Evolutionary conservation across 139 green algal species (phyloP), one percentile per base, ranked within the genome.

Genomic region (Prasinococcaceae sp.): DNA sequence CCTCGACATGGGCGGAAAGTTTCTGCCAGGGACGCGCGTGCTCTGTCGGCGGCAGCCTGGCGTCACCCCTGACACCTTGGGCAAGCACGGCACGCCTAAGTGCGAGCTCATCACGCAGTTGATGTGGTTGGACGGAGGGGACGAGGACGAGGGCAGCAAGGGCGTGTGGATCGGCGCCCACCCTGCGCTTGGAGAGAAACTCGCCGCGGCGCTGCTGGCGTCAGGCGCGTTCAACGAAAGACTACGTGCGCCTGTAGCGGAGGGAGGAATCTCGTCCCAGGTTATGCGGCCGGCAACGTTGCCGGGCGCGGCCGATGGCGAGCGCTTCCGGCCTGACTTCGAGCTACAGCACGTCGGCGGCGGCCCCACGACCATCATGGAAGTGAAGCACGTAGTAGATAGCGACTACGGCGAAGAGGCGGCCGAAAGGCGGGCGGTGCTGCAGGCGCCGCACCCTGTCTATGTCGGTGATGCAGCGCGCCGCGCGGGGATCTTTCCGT

Each of bases 341-440:
- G 9, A 19, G 3, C n/a, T 46, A 12, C 20, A 17, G 20, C 32
- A 56, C 49, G 30, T 19, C 4, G 49, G 46, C 30, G 49, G 12
- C 33, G 14, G 32, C 30, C n/a, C 49, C 10, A 16, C 9, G 16
- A 56, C 49, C 16, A 25, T 56, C 17, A 16, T 56, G 16, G 49
- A 56, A 19, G 23, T 30, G 16, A 56, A 56, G 30, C 49, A 56
- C 45, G 49, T 56, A 19, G 49, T 56, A 10, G 49, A 56, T 25
- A 56, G 19, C 5, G 49, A 56, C 39, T 44, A 47, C 19, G 33
- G 14, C 17, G n/a, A n/a, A 19, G n/a, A 10, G 32, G 22, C 20
- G 19, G 49, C 25, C 4, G 12, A 46, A 4, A 35, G n/a, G 4
- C 5, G 10, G 3, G 49, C 49, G 30, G 30, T 12, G 10, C 6